Evolutionary conservation across 805 yeast genomes (phyloP).

Genomic region (Danielozyma ontarioensis): DNA sequence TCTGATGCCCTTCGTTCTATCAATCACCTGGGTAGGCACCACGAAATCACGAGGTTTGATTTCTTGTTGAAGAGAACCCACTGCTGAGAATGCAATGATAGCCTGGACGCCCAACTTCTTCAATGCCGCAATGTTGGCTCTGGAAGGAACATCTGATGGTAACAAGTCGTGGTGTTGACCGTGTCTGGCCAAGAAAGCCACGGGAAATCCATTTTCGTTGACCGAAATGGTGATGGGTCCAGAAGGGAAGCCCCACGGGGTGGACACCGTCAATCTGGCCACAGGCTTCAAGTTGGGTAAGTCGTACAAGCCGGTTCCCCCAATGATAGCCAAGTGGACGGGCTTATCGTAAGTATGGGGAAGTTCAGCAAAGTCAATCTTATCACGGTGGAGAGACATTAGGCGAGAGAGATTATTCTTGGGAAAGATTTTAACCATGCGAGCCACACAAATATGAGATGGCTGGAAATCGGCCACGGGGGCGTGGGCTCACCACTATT

Average conservation of each 20-base stretch:
- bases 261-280: conserved; percentile 71
- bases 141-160: conserved; percentile 88
- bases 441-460: no score
- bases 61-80: conserved; percentile 86
- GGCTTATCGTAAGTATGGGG: conserved; percentile 59
- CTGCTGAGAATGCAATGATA: conserved; percentile 90
- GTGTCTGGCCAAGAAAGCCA: conserved; percentile 93
- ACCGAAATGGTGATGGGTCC: conserved; percentile 89
- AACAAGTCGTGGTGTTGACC: conserved; percentile 85
- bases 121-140: conserved; percentile 95
- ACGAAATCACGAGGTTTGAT: conserved; percentile 95
- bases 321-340: conserved; percentile 83
- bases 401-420: conserved; percentile 1
- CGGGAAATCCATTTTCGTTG: conserved; percentile 70
- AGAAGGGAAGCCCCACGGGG: conserved; percentile 98
- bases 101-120: conserved; percentile 83
- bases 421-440: conserved; percentile 1
- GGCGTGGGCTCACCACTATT: no score
- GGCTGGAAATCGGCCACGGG: no score
- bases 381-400: conserved; percentile 36
- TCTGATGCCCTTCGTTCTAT: conserved; percentile 93
- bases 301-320: conserved; percentile 97
- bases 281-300: conserved; percentile 79
- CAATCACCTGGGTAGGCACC: conserved; percentile 93
- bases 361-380: conserved; percentile 19